Percentiles rank a stretch among this genome's conserved stretches.
phyloP scores from a whole-genome alignment of 495 filamentous ascomycete genomes.

The Glarea lozoyensis region DNA sequence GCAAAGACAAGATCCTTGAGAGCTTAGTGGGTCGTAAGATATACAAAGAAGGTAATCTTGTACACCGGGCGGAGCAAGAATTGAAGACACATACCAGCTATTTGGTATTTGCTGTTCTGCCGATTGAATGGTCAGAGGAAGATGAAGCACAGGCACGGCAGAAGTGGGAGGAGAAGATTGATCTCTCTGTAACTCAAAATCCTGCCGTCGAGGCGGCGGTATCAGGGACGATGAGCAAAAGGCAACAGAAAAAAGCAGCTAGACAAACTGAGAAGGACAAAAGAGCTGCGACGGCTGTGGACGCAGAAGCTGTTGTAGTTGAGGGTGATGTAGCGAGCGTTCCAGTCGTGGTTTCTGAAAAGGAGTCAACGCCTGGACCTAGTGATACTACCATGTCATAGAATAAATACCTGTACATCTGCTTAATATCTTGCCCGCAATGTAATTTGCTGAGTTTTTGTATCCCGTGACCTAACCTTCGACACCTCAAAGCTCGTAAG shows the following conservation, averaged over 20 bases:
- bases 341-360: no score
- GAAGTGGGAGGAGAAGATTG: slow-evolving; percentile 46
- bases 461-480: no score
- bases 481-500: no score
- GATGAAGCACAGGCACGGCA: slow-evolving; percentile 63
- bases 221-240: slow-evolving; percentile 33
- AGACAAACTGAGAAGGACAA: slow-evolving; percentile 40
- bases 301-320: neutral
- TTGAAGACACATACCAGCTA: slow-evolving; percentile 94
- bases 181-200: no score
- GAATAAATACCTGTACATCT: no score
- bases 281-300: slow-evolving; percentile 11
- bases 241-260: slow-evolving; percentile 45
- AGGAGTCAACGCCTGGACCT: no score
- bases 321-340: neutral
- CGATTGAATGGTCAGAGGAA: slow-evolving; percentile 71
- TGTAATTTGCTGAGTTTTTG: no score
- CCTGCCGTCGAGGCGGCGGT: slow-evolving; percentile 17
- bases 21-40: slow-evolving; percentile 17
- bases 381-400: no score
- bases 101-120: slow-evolving; percentile 85
- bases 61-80: slow-evolving; percentile 76
- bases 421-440: no score
- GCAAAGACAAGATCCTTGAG: slow-evolving; percentile 16
- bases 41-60: slow-evolving; percentile 55